These are phyloP conservation scores for Striga hermonthica DNA, from an alignment of 305 asterid species.

Conservation along the genomic window DNA sequence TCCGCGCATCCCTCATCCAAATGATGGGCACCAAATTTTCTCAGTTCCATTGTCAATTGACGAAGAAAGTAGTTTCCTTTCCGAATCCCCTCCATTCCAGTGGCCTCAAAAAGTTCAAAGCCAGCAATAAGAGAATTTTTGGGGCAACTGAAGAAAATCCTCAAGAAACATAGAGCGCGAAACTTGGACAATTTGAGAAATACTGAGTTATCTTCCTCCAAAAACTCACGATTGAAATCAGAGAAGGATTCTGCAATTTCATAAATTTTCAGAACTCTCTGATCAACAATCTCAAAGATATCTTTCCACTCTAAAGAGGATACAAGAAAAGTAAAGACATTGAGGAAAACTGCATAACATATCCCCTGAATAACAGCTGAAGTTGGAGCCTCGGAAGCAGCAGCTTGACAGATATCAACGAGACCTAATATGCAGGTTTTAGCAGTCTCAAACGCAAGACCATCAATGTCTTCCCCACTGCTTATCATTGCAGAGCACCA, in stretches of 20 bases:
- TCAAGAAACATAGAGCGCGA: slow-evolving; percentile 61
- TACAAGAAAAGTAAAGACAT: slow-evolving; percentile 57
- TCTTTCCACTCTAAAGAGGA: slow-evolving; percentile 69
- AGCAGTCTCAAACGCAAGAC: slow-evolving; percentile 75
- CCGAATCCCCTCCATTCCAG: slow-evolving; percentile 45
- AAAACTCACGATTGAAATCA: slow-evolving; percentile 48
- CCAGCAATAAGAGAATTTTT: slow-evolving; percentile 60
- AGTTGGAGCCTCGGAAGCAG: slow-evolving; percentile 51
- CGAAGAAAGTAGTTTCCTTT: slow-evolving; percentile 68
- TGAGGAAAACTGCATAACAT: slow-evolving; percentile 62
- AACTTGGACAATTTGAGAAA: slow-evolving; percentile 58
- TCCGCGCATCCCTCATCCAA: slow-evolving; percentile 35
- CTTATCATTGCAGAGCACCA: slow-evolving; percentile 50
- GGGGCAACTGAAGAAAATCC: slow-evolving; percentile 65
- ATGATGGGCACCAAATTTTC: slow-evolving; percentile 36
- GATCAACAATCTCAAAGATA: slow-evolving; percentile 64
- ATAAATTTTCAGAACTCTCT: slow-evolving; percentile 51
- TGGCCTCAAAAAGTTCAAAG: slow-evolving; percentile 66
- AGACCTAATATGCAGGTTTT: slow-evolving; percentile 77
- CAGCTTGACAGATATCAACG: slow-evolving; percentile 66
- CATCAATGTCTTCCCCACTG: slow-evolving; percentile 65
- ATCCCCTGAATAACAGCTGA: slow-evolving; percentile 59
- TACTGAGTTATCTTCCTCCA: slow-evolving; percentile 54
- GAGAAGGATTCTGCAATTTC: slow-evolving; percentile 46
- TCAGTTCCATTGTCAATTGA: slow-evolving; percentile 59